Conservation (phyloP, 2,329 filamentous ascomycete genomes). For the Botryosphaeria dothidea region DNA sequence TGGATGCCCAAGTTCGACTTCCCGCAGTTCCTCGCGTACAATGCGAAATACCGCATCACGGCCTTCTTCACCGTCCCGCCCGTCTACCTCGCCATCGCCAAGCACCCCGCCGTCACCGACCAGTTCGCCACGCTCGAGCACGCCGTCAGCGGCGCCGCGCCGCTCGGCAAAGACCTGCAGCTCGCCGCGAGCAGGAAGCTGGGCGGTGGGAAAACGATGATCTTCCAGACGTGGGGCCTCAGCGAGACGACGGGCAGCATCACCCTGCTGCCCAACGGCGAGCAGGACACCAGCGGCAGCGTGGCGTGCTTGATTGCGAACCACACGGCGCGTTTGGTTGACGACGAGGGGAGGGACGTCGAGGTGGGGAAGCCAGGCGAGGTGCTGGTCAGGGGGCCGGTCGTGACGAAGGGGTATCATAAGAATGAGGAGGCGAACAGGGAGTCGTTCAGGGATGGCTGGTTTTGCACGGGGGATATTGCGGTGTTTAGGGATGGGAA, state of each 20-base stretch:
- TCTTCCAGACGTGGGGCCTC: slow-evolving; percentile 60
- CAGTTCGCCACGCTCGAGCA: slow-evolving; percentile 50
- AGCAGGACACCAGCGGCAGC: slow-evolving; percentile 42
- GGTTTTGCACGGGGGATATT: slow-evolving; percentile 43
- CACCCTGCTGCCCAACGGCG: slow-evolving; percentile 33
- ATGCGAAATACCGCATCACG: slow-evolving; percentile 53
- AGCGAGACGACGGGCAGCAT: slow-evolving; percentile 52
- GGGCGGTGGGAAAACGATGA: slow-evolving; percentile 38
- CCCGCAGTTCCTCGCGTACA: slow-evolving; percentile 55
- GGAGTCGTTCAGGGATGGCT: slow-evolving; percentile 35
- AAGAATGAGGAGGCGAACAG: slow-evolving; percentile 33
- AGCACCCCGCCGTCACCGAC: slow-evolving; percentile 55
- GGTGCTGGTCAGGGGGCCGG: slow-evolving; percentile 36
- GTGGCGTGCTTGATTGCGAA: slow-evolving; percentile 47
- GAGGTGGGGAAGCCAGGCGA: slow-evolving; percentile 33
- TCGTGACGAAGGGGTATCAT: slow-evolving; percentile 40
- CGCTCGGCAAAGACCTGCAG: slow-evolving; percentile 58
- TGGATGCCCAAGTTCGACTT: slow-evolving; percentile 67
- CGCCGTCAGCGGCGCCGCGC: slow-evolving; percentile 57
- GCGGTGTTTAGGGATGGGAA: slow-evolving; percentile 36
- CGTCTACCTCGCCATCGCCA: slow-evolving; percentile 61
- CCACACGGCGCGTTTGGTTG: slow-evolving; percentile 31
- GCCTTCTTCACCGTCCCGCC: slow-evolving; percentile 62
- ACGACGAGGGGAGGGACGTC: slow-evolving; percentile 36
- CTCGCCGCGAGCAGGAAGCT: slow-evolving; percentile 50